phyloP scores from a whole-genome alignment of 495 filamentous ascomycete genomes.

The Pseudomonodictys pantanalensis region DNA sequence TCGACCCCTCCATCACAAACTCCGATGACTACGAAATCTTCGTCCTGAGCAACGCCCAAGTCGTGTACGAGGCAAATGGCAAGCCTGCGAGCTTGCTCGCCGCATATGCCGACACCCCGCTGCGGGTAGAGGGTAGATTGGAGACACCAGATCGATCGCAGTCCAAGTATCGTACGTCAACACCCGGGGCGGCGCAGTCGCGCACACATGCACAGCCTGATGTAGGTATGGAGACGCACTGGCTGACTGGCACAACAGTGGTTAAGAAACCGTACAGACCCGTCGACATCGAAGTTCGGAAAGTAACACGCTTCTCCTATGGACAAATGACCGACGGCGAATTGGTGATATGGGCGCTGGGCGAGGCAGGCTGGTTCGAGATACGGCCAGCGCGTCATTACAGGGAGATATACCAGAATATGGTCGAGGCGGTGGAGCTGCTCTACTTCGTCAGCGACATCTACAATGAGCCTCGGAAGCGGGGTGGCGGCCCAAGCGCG shows the following conservation, averaged over 20 bases:
- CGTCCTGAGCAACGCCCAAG: slow-evolving; percentile 52
- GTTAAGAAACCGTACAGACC: slow-evolving; percentile 24
- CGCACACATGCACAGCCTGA: background rate
- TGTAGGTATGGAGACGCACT: background rate
- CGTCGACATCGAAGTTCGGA: slow-evolving; percentile 58
- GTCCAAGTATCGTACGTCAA: slow-evolving; percentile 19
- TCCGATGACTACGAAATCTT: slow-evolving; percentile 59
- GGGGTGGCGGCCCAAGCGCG: slow-evolving; percentile 28
- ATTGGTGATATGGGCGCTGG: slow-evolving; percentile 70
- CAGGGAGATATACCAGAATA: slow-evolving; percentile 57
- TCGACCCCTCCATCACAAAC: slow-evolving; percentile 48
- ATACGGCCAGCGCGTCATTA: slow-evolving; percentile 63
- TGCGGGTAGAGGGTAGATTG: slow-evolving; percentile 53
- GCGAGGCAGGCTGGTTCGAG: slow-evolving; percentile 75
- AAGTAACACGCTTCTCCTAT: slow-evolving; percentile 66
- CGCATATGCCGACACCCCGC: slow-evolving; percentile 52
- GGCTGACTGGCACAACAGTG: slow-evolving; percentile 3
- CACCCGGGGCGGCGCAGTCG: background rate
- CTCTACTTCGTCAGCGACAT: slow-evolving; percentile 65
- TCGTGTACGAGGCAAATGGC: slow-evolving; percentile 49
- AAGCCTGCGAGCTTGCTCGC: slow-evolving; percentile 53
- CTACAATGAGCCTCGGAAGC: slow-evolving; percentile 32
- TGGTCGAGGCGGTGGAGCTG: slow-evolving; percentile 66
- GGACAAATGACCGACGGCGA: slow-evolving; percentile 60
- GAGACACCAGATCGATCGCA: slow-evolving; percentile 50